Percentiles rank a stretch among this genome's conserved stretches.
These are phyloP conservation scores for Raphanus hybrid DNA, from an alignment of 441 rosid genomes.

Conservation along the genomic window DNA sequence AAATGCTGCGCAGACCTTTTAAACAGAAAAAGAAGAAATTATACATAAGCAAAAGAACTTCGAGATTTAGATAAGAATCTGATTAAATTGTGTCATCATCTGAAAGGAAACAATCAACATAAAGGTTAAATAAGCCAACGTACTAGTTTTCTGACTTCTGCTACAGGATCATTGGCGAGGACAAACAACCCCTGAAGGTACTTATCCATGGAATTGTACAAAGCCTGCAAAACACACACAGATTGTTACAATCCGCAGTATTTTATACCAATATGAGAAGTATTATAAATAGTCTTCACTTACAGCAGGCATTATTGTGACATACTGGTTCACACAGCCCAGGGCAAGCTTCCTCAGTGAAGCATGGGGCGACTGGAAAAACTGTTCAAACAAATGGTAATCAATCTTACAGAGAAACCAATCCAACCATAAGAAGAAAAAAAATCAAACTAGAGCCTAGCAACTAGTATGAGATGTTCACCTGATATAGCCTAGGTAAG, in stretches of 20 bases:
- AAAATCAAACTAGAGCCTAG: slow-evolving; percentile 22
- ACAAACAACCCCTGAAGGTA: slow-evolving; percentile 93
- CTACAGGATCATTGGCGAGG: slow-evolving; percentile 80
- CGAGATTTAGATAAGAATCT: not conserved
- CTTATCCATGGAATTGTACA: slow-evolving; percentile 79
- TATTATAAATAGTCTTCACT: slow-evolving; percentile 44
- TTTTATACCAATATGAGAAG: not conserved
- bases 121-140: slow-evolving; percentile 19
- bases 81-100: slow-evolving; percentile 12
- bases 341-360: slow-evolving; percentile 85
- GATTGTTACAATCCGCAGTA: slow-evolving; percentile 9
- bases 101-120: slow-evolving; percentile 8
- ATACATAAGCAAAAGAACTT: slow-evolving; percentile 12
- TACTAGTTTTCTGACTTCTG: slow-evolving; percentile 96
- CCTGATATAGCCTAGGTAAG: slow-evolving; percentile 88
- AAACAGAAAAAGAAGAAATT: slow-evolving; percentile 16
- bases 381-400: slow-evolving; percentile 54
- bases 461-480: slow-evolving; percentile 41
- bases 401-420: slow-evolving; percentile 17
- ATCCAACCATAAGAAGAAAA: slow-evolving; percentile 8
- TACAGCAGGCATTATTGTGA: slow-evolving; percentile 97
- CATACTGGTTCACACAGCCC: slow-evolving; percentile 88
- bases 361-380: slow-evolving; percentile 95
- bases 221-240: slow-evolving; percentile 58
- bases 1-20: slow-evolving; percentile 97